phyloP scores from a whole-genome alignment of 2,329 filamentous ascomycete species.

The Neophaeococcomyces mojaviensis region DNA sequence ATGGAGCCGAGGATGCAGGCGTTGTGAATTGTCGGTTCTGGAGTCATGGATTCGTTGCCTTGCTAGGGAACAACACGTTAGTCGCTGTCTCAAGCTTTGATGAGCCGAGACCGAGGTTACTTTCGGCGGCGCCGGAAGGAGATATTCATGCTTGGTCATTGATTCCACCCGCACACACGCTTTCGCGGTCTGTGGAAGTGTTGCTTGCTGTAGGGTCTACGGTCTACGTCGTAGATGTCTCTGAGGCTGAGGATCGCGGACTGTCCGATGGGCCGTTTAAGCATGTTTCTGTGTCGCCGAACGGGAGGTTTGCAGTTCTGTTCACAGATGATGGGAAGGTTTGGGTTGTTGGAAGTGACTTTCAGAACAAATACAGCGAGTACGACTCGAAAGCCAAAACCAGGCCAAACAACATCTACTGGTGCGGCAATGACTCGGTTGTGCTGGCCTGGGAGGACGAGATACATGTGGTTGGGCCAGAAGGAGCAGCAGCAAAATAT shows the following conservation, averaged over 20 bases:
- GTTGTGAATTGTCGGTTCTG: conserved; percentile 90
- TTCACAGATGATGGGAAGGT: conserved; percentile 79
- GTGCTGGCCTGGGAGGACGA: conserved; percentile 97
- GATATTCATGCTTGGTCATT: conserved; percentile 82
- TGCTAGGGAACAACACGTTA: conserved; percentile 80
- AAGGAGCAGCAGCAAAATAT: conserved; percentile 64
- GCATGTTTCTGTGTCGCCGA: conserved; percentile 83
- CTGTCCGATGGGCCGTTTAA: conserved; percentile 88
- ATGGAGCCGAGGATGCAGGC: conserved; percentile 79
- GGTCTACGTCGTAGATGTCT: conserved; percentile 77
- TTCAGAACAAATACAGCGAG: conserved; percentile 84
- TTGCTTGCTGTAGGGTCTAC: conserved; percentile 78
- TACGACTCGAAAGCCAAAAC: conserved; percentile 83
- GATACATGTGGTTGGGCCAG: conserved; percentile 84
- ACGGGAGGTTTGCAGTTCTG: conserved; percentile 78
- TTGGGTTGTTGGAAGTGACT: conserved; percentile 92
- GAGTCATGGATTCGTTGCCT: conserved; percentile 80
- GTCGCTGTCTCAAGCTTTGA: conserved; percentile 82
- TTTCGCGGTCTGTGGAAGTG: conserved; percentile 89
- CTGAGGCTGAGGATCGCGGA: conserved; percentile 82
- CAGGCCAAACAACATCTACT: conserved; percentile 77
- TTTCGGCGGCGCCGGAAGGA: conserved; percentile 69
- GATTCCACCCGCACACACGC: conserved; percentile 76
- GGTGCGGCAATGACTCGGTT: conserved; percentile 93
- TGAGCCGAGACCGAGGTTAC: conserved; percentile 77